Base-by-base conservation (phyloP, 371 early-diverging fungal species). In the Rhizopus delemar region DNA sequence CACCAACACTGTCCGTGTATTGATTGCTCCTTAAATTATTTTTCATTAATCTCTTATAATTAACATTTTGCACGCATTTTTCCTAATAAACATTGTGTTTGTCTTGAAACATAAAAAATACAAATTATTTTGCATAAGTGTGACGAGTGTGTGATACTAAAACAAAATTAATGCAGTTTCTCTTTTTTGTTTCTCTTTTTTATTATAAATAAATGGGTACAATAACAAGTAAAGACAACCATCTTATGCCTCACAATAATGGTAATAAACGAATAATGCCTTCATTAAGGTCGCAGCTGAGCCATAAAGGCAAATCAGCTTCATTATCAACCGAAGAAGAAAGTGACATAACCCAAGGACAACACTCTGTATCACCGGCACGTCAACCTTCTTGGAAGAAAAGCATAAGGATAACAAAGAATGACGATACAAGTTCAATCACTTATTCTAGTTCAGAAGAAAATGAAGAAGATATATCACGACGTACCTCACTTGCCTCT, bases 1-100 rank as follows among this genome's bases (percentile, higher is more conserved):
- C 74, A 89, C 91, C 68, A 91, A 91, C 79, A 91, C 90, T 58
- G 86, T 91, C 79, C 89, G 91, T 66, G 85, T 91, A 35, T 74
- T 91, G 52, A 53, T 73, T 53, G 65, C 69, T 38, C 74, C 74
- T 39, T 74, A 66, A 74, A 45, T 53, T 29, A 41, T 22, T 51
- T 8, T 50, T 49, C 28, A 11, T 33, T 43, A 41, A 46, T 56
- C 33, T 56, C 43, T 43, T 54, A 33, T 54, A n/a, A 54, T 43
- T 32, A 31, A 33, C 34, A 15, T 41, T 41, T 54, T 43, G 32
- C 45, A 54, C 55, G 55, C 41, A 43, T 22, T 52, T 52, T 52
- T n/a, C 34, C 34, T n/a, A 36, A 15, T 52, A 52, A 16, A 36
- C 22, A 22, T 36, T 15, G 8, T 38, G n/a, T 6, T 33, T 13